These are phyloP conservation scores for Rhodotorula sp. DNA, from an alignment of 1,284 basidiomycete species.

Conservation along the genomic window DNA sequence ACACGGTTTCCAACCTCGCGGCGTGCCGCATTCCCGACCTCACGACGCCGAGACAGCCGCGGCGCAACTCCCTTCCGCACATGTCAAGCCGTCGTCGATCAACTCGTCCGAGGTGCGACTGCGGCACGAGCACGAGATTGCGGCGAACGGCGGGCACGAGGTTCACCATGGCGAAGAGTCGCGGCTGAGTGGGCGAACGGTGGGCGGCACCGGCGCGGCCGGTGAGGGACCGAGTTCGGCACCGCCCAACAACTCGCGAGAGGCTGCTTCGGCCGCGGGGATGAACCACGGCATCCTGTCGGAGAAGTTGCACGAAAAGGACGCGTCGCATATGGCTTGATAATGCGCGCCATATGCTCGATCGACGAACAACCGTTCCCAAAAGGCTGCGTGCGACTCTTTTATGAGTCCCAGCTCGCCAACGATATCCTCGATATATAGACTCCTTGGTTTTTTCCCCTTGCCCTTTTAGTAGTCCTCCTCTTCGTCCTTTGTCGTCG, in stretches of 20 bases:
- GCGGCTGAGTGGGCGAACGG: background rate
- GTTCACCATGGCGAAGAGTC: background rate
- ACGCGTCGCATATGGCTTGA: background rate
- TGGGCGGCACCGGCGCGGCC: too few relatives aligned
- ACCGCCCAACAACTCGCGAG: slow-evolving; percentile 6
- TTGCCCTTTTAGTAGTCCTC: too few relatives aligned
- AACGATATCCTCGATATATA: too few relatives aligned
- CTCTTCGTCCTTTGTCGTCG: too few relatives aligned
- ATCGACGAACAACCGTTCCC: too few relatives aligned
- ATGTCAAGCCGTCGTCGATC: slow-evolving; percentile 26
- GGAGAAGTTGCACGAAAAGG: background rate
- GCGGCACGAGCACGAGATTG: slow-evolving; percentile 2
- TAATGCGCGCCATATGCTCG: background rate
- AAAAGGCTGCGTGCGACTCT: too few relatives aligned
- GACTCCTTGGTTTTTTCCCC: too few relatives aligned
- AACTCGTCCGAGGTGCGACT: slow-evolving; percentile 12
- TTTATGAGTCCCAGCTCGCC: too few relatives aligned
- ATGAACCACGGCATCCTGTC: background rate
- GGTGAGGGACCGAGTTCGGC: slow-evolving; percentile 1
- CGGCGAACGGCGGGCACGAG: slow-evolving; percentile 3
- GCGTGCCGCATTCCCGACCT: background rate
- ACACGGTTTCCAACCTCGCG: slow-evolving; percentile 3
- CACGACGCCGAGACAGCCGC: background rate
- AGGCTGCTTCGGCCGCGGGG: background rate
- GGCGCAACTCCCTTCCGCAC: background rate